Evolutionary conservation across 345 rosid genomes (phyloP), one percentile per base, ranked within the genome.

Genomic region (Moringa oleifera): DNA sequence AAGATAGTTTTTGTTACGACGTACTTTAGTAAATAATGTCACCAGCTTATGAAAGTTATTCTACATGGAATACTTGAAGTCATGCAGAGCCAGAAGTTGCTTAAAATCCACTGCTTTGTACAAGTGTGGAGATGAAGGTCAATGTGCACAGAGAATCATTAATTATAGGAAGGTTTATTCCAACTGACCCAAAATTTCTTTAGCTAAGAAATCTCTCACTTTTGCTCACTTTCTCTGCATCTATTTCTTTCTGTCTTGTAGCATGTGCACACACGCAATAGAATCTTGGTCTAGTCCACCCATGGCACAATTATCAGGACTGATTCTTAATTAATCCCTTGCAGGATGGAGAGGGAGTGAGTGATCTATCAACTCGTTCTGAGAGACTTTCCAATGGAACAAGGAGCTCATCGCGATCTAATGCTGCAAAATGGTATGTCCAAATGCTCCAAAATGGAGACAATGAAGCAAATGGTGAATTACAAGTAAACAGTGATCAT

Each of bases 71-170:
- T 62, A 71, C 62, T 13, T 47, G 25, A 53, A 53, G 24, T 25
- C 46, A 22, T 16, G 59, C 18, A 28, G 24, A 51, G 37, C 8
- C 23, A 49, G 21, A 0, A 3, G 50, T 53, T 53, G 36, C 22
- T 20, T 22, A 25, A 51, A 46, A 31, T n/a, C n/a, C n/a, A 23
- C 65, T 57, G 0, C 33, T 9, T 74, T 71, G 68, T 58, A 53
- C 64, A 47, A 47, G 57, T 61, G 71, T 52, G 70, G 68, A 55
- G 58, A 62, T 58, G 65, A 66, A 69, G 78, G 78, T 0, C 74
- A 70, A 66, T 53, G 46, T 53, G 71, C 71, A 20, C 15, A 49
- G 20, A 41, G 19, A 53, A 62, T 68, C 64, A 37, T 20, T 58
- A 23, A 50, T 55, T 20, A 59, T 25, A 16, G 55, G 21, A 68